Conservation (phyloP, 2,329 filamentous ascomycete genomes). For the Fusarium papillatum region DNA sequence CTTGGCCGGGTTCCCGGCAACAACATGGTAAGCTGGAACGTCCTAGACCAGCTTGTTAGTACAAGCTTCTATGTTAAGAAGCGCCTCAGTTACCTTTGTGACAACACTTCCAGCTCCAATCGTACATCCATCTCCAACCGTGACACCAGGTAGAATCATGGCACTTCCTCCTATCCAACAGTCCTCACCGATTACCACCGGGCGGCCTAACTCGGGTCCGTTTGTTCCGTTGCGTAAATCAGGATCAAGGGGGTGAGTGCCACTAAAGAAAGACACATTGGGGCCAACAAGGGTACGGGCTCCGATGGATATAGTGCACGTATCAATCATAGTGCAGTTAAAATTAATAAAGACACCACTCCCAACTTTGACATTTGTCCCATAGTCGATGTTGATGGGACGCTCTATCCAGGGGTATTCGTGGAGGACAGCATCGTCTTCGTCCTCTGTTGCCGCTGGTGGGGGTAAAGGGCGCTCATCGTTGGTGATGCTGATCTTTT, state of each 20-base stretch:
- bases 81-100: conserved; percentile 67
- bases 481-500: conserved; percentile 66
- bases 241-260: conserved; percentile 83
- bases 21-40: conserved; percentile 46
- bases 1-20: conserved; percentile 44
- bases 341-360: conserved; percentile 81
- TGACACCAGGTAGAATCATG: conserved; percentile 81
- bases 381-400: conserved; percentile 83
- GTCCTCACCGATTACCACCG: conserved; percentile 84
- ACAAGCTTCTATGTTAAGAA: rapidly evolving
- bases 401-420: conserved; percentile 78
- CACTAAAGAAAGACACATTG: conserved; percentile 82
- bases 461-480: conserved; percentile 76
- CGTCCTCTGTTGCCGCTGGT: conserved; percentile 65
- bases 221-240: conserved; percentile 78
- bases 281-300: conserved; percentile 84
- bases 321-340: conserved; percentile 83
- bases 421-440: conserved; percentile 75
- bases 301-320: conserved; percentile 80
- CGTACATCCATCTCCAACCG: conserved; percentile 79
- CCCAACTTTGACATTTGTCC: conserved; percentile 77
- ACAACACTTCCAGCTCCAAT: conserved; percentile 89
- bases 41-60: conserved; percentile 35
- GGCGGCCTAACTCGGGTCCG: conserved; percentile 81
- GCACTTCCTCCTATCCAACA: conserved; percentile 84